A percentile compares a stretch with the other conserved stretches of the same genome.
Conservation (phyloP, 768 basidiomycete species). For the Suillus clintonianus region DNA sequence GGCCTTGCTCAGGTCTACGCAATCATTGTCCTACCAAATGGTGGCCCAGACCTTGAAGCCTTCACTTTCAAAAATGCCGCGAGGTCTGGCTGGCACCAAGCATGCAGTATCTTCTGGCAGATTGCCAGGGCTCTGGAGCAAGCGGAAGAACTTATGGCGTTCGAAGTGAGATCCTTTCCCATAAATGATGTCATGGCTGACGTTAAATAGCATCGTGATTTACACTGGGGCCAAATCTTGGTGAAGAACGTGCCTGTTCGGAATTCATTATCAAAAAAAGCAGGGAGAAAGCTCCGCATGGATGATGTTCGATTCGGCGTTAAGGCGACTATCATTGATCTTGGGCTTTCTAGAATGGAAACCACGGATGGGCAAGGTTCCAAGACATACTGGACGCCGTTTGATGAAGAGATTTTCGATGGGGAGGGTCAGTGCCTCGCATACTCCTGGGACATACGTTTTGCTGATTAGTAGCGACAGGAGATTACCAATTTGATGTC, state of each 20-base stretch:
- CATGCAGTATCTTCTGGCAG: constrained; percentile 90
- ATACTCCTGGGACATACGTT: not conserved
- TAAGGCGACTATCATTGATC: constrained; percentile 86
- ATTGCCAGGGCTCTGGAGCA: constrained; percentile 72
- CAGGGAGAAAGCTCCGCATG: constrained; percentile 48
- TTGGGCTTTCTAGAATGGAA: constrained; percentile 88
- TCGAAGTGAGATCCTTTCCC: constrained; percentile 66
- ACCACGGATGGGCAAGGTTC: constrained; percentile 49
- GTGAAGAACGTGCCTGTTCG: constrained; percentile 55
- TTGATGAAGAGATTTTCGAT: constrained; percentile 90
- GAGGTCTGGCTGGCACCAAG: constrained; percentile 81
- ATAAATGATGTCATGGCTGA: constrained; percentile 5
- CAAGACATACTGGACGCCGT: constrained; percentile 69
- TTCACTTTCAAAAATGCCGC: constrained; percentile 63
- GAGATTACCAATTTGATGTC: constrained; percentile 93
- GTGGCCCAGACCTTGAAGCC: constrained; percentile 87
- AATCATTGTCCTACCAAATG: constrained; percentile 88
- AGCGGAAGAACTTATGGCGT: constrained; percentile 79
- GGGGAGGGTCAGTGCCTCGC: constrained; percentile 65
- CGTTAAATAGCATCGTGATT: constrained; percentile 82
- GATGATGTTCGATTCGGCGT: constrained; percentile 70
- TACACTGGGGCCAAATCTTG: constrained; percentile 98
- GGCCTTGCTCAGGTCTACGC: constrained; percentile 78
- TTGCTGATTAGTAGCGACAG: constrained; percentile 38
- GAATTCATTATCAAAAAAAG: constrained; percentile 38